Evolutionary conservation across 2,329 filamentous ascomycete genomes (phyloP), one percentile per base, ranked within the genome.

Genomic region (Zelopaecilomyces penicillatus): DNA sequence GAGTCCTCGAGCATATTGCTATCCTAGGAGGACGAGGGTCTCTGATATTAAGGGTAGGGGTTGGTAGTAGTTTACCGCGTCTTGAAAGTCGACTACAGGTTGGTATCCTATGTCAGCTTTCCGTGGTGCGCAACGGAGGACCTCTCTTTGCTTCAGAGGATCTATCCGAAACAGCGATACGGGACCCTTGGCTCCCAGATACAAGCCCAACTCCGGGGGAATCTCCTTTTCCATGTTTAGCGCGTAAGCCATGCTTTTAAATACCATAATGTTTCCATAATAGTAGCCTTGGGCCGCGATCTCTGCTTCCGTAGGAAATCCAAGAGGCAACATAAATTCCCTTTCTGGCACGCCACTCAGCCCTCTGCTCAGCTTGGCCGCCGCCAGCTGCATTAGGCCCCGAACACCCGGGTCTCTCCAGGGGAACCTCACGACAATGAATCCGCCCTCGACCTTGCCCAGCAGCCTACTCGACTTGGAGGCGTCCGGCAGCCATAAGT

Each of bases 111-210:
- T 68, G 4, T 73, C 70, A 6, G 74, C 72, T 50, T 72, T 71
- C 11, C 62, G 68, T 1, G 83, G 82, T 6, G 82, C 80, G 57
- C 73, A 76, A 44, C 75, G 69, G 47, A 73, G 72, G 2, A 87
- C 78, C 49, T 80, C 68, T 28, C 83, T 70, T 42, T 76, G 64
- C 37, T 68, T 68, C 1, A 58, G 63, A 10, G 78, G 75, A 56
- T 86, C 78, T 51, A 85, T 70, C 47, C 84, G 74, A 65, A 90
- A 88, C 28, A 91, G 60, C 6, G 73, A 78, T 28, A 91, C 65
- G 42, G 75, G 75, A 47, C 82, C 80, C 53, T 75, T 77, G 37
- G 83, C 75, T 6, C 84, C 84, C 5, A 89, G 69, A 46, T 83
- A 87, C 44, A 71, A 71, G 50, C 70, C 70, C 45, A 89, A 65